These are phyloP conservation scores for Penicillium malachiteum DNA, from an alignment of 495 filamentous ascomycete genomes.

Conservation along the genomic window DNA sequence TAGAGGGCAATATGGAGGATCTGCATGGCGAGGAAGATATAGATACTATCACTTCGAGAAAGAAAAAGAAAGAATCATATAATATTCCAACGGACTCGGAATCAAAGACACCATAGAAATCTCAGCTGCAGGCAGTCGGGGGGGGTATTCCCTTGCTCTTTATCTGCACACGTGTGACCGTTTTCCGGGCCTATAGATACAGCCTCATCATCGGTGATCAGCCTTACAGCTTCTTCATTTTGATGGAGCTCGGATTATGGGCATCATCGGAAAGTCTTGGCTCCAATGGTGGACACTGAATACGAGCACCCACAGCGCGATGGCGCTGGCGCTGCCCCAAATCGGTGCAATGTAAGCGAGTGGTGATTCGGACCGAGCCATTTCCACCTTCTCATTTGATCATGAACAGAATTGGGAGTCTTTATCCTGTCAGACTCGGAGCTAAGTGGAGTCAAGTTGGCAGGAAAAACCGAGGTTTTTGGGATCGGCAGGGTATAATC, in stretches of 20 bases:
- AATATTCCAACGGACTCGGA: too few relatives aligned
- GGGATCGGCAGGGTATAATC: too few relatives aligned
- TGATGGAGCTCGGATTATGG: background rate
- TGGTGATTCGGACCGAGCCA: slow-evolving; percentile 13
- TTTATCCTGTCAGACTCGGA: background rate
- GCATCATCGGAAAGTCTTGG: background rate
- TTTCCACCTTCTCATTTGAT: background rate
- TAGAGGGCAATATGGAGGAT: slow-evolving; percentile 27
- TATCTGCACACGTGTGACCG: slow-evolving; percentile 10
- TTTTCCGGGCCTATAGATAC: background rate
- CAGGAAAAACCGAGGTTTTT: too few relatives aligned
- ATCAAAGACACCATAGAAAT: too few relatives aligned
- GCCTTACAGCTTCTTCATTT: background rate
- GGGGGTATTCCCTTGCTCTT: slow-evolving; percentile 12
- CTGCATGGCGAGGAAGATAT: slow-evolving; percentile 16
- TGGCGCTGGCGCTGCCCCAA: slow-evolving; percentile 13
- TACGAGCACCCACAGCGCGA: slow-evolving; percentile 21
- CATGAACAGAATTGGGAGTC: background rate
- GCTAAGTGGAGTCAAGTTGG: too few relatives aligned
- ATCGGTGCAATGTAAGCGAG: slow-evolving; percentile 28
- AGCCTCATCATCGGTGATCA: background rate
- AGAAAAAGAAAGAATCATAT: too few relatives aligned
- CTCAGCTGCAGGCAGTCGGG: background rate
- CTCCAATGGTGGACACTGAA: slow-evolving; percentile 10
- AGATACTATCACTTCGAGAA: background rate